These are phyloP conservation scores for Gnomoniopsis sp. DNA, from an alignment of 2,329 filamentous ascomycete species.

Conservation along the genomic window DNA sequence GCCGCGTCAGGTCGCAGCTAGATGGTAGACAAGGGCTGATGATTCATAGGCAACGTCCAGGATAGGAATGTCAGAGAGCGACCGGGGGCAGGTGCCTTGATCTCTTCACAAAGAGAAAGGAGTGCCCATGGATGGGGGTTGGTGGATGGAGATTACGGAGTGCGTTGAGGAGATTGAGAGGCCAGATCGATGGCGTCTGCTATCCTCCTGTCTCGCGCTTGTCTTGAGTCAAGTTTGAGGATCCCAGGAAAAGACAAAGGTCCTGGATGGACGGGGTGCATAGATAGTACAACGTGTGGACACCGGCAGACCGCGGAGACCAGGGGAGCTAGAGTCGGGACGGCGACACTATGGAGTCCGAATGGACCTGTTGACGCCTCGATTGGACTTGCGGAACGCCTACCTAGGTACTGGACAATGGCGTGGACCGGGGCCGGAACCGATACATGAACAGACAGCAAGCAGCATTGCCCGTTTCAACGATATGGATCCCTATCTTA, in stretches of 20 bases:
- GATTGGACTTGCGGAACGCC: neutral
- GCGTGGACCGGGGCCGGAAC: neutral
- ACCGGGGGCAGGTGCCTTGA: neutral
- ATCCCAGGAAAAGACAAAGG: slow-evolving; percentile 1
- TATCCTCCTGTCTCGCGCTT: slow-evolving; percentile 5
- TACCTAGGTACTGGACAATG: too few species aligned
- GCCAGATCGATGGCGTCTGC: slow-evolving; percentile 11
- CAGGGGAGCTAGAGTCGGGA: neutral
- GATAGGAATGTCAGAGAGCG: slow-evolving; percentile 13
- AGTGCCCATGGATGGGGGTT: neutral
- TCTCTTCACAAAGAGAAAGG: neutral
- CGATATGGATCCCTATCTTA: neutral
- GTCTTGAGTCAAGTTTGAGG: slow-evolving; percentile 16
- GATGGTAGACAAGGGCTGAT: slow-evolving; percentile 16
- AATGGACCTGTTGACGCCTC: neutral
- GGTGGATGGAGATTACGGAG: slow-evolving; percentile 11
- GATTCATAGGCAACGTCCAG: slow-evolving; percentile 17
- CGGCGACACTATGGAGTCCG: slow-evolving; percentile 7
- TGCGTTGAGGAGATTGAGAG: neutral
- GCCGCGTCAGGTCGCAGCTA: slow-evolving; percentile 17
- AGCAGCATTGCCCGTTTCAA: neutral
- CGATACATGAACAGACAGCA: neutral
- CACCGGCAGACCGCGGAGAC: neutral
- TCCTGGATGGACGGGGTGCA: neutral
- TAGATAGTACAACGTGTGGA: neutral